These are phyloP conservation scores for Myxozyma geophila DNA, from an alignment of 805 yeast species.

Conservation along the genomic window DNA sequence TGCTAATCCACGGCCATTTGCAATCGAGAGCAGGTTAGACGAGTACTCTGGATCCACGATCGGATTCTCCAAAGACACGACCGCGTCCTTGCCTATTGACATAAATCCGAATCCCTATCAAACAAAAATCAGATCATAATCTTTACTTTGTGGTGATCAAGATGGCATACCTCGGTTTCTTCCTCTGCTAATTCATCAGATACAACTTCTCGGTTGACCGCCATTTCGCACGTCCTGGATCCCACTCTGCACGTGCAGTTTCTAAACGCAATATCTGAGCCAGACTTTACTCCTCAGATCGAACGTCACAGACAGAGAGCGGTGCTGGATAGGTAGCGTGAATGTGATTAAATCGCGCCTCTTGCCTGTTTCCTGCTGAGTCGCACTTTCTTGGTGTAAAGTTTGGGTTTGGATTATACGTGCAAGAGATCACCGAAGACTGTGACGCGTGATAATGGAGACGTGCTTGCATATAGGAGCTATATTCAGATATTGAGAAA, in stretches of 20 bases:
- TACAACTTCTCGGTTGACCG: slow-evolving; percentile 18
- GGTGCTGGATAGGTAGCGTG: too few relatives aligned
- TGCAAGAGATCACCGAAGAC: background rate
- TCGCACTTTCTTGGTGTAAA: background rate
- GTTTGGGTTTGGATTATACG: slow-evolving; percentile 1
- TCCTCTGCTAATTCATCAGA: slow-evolving; percentile 26
- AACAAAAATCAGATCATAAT: background rate
- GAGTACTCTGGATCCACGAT: slow-evolving; percentile 17
- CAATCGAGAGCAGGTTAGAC: slow-evolving; percentile 39
- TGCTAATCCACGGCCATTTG: slow-evolving; percentile 38
- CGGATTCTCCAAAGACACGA: slow-evolving; percentile 20
- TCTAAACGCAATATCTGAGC: too few relatives aligned
- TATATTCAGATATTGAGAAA: too few relatives aligned
- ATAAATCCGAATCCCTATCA: slow-evolving; percentile 29
- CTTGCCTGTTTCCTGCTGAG: background rate
- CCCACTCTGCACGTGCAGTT: too few relatives aligned
- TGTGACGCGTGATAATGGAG: too few relatives aligned
- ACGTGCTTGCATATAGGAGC: too few relatives aligned
- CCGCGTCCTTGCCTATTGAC: slow-evolving; percentile 32
- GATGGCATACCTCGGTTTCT: slow-evolving; percentile 27
- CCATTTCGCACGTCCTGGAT: slow-evolving; percentile 5
- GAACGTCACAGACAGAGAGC: too few relatives aligned
- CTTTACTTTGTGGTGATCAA: background rate
- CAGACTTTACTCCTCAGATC: too few relatives aligned
- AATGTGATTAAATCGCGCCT: background rate